Percentiles rank a stretch among this genome's conserved stretches.
Conservation (phyloP, 768 basidiomycete genomes). For the Mycena epipterygia region DNA sequence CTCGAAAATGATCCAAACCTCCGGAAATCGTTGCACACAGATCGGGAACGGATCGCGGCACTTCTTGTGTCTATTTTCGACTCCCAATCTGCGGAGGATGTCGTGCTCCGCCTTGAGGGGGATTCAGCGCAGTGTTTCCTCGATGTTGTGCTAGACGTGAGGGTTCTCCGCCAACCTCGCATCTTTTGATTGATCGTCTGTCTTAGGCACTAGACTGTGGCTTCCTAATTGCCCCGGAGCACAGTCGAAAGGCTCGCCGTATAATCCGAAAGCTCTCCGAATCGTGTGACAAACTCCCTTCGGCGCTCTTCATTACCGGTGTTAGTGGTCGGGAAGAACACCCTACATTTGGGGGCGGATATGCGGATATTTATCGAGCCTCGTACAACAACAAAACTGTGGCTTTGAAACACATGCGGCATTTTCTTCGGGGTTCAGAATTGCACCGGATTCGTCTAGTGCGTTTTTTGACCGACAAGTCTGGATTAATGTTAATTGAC, state of each 20-base stretch:
- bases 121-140: too few relatives aligned
- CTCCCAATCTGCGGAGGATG: too few relatives aligned
- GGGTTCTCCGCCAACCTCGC: too few relatives aligned
- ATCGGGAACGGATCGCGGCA: too few relatives aligned
- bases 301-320: constrained; percentile 32
- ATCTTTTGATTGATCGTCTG: too few relatives aligned
- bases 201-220: constrained; percentile 6
- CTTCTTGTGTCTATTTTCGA: too few relatives aligned
- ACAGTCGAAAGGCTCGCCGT: constrained; percentile 13
- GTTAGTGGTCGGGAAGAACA: constrained; percentile 19
- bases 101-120: too few relatives aligned
- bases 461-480: background rate
- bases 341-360: constrained; percentile 35
- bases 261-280: constrained; percentile 33
- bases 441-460: background rate
- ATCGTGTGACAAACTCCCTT: constrained; percentile 27
- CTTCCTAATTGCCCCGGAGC: background rate
- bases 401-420: constrained; percentile 4
- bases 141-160: too few relatives aligned
- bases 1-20: too few relatives aligned
- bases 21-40: too few relatives aligned
- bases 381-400: background rate
- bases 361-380: constrained; percentile 39
- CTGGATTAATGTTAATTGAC: background rate
- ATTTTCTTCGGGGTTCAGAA: background rate